Conservation (phyloP, 1,284 basidiomycete genomes). For the Fomitopsis betulina region DNA sequence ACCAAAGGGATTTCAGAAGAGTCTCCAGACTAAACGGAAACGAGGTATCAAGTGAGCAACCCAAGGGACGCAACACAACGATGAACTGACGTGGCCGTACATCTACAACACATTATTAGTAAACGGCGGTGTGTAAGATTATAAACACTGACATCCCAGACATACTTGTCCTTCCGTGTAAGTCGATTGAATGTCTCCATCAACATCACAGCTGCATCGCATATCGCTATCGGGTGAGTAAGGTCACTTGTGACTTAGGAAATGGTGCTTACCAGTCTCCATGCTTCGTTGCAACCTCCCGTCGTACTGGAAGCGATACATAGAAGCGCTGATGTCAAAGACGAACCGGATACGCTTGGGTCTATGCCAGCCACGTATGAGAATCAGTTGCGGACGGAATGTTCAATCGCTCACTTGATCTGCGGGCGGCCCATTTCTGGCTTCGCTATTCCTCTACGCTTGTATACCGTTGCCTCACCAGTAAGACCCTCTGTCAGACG, state of each 20-base stretch:
- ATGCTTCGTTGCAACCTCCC: slow-evolving; percentile 56
- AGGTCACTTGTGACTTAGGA: not conserved
- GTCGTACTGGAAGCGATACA: slow-evolving; percentile 72
- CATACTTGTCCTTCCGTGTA: slow-evolving; percentile 61
- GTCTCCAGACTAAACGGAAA: slow-evolving; percentile 50
- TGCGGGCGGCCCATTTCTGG: slow-evolving; percentile 63
- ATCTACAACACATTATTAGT: slow-evolving; percentile 35
- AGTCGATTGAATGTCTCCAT: slow-evolving; percentile 66
- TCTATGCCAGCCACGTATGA: slow-evolving; percentile 24
- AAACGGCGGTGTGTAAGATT: not conserved
- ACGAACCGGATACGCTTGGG: slow-evolving; percentile 64
- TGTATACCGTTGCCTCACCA: slow-evolving; percentile 64
- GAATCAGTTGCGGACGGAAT: not conserved
- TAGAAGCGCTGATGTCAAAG: slow-evolving; percentile 70
- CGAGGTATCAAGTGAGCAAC: too few species aligned
- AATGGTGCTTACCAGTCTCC: slow-evolving; percentile 47
- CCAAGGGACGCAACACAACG: too few species aligned
- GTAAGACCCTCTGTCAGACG: slow-evolving; percentile 63
- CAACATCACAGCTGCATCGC: slow-evolving; percentile 51
- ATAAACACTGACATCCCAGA: slow-evolving; percentile 58
- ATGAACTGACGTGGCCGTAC: slow-evolving; percentile 51
- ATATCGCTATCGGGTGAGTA: not conserved
- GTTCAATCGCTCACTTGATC: slow-evolving; percentile 44
- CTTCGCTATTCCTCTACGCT: slow-evolving; percentile 62
- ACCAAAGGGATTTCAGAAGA: slow-evolving; percentile 52